phyloP scores from a whole-genome alignment of 192 early-diverging fungal genomes.

The Chytriomyces sp. region DNA sequence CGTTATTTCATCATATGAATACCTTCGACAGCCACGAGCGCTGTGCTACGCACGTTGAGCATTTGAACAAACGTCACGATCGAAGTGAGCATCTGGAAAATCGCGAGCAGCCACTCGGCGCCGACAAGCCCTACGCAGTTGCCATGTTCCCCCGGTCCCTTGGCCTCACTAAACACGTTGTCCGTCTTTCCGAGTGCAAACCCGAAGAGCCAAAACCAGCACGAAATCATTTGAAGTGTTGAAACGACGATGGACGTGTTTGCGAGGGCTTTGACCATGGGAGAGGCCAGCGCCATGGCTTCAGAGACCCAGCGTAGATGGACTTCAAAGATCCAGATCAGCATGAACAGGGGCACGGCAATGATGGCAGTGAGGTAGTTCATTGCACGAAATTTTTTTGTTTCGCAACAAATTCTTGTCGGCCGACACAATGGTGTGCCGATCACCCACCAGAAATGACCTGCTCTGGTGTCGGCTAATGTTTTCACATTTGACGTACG shows the following conservation, averaged over 20 bases:
- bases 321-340: constrained; percentile 14
- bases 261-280: neutral
- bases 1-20: too few relatives aligned
- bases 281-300: neutral
- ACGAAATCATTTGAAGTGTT: constrained; percentile 19
- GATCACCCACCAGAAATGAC: too few relatives aligned
- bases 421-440: too few relatives aligned
- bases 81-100: constrained; percentile 4
- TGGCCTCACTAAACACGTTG: constrained; percentile 10
- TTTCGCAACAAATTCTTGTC: too few relatives aligned
- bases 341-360: neutral
- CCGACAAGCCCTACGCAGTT: constrained; percentile 4
- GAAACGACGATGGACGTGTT: constrained; percentile 2
- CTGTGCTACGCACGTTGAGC: neutral
- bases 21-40: neutral
- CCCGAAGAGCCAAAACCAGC: constrained; percentile 15
- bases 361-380: constrained; percentile 21
- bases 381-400: neutral
- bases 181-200: constrained; percentile 2
- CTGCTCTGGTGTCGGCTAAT: too few relatives aligned
- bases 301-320: neutral
- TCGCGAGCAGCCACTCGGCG: constrained; percentile 7
- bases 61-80: neutral
- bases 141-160: neutral
- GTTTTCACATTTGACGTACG: too few relatives aligned